Evolutionary conservation across 257 asterid genomes (phyloP), one percentile per base, ranked within the genome.

Genomic region (Solanum medicagineum): DNA sequence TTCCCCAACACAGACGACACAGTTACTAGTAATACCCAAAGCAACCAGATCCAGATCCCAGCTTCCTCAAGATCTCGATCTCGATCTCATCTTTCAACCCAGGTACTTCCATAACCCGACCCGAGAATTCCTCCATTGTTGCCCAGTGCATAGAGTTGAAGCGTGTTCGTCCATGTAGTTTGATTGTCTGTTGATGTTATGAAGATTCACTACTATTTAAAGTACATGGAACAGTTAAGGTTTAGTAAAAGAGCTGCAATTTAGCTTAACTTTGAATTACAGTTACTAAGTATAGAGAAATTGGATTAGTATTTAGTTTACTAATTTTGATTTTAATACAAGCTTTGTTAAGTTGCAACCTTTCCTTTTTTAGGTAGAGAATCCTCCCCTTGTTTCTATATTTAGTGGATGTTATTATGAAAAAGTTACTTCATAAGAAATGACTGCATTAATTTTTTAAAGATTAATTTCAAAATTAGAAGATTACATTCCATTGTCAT

Each of bases 31-130:
- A 70, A 68, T 63, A 19, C 32, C 20, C 55, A 81, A 12, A 87
- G 83, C 68, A 47, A 90, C 89, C 90, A 92, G 94, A 90, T 92
- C 95, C 87, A 91, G 94, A 91, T 92, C 95, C 87, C 89, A 84
- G 75, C 36, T 75, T 77, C 59, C 62, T 49, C 82, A 75, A 75
- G 62, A 75, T 73, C 75, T 84, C 84, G 83, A 66, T 73, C 75
- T 84, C 84, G 83, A 66, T 82, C 75, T 44, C 62, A 73, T 88
- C 79, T 85, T 69, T 51, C 57, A 81, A 53, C 45, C 83, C 68
- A 86, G 92, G 92, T 91, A 81, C 19, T 55, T 19, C 60, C 65
- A 1, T 3, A 10, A 44, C 85, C 65, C 29, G 26, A 26, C 47
- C 85, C 75, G 60, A 15, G 0, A 0, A 19, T 0, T 10, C 47